These are phyloP conservation scores for Xylaria sp. DNA, from an alignment of 2,329 filamentous ascomycete species.

Conservation along the genomic window DNA sequence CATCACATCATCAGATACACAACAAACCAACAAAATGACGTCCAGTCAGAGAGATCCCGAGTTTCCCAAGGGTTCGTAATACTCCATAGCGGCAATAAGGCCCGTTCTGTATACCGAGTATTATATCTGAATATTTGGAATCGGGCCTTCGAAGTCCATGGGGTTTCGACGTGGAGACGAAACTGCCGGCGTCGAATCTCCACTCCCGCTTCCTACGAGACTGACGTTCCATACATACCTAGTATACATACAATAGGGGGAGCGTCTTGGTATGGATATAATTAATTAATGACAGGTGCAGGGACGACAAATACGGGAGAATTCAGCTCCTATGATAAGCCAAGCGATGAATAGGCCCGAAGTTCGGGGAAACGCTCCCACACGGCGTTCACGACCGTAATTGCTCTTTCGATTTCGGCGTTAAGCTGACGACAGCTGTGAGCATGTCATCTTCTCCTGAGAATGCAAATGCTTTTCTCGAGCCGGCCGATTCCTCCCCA, in stretches of 20 bases:
- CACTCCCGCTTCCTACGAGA: constrained; percentile 6
- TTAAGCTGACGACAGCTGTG: not conserved
- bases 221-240: not conserved
- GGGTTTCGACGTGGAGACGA: constrained; percentile 1
- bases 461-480: no score
- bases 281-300: not conserved
- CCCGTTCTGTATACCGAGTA: not conserved
- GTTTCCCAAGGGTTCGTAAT: not conserved
- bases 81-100: not conserved
- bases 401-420: not conserved
- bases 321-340: constrained; percentile 1
- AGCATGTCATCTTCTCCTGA: not conserved
- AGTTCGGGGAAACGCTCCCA: not conserved
- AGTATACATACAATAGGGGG: not conserved
- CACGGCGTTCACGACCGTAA: not conserved
- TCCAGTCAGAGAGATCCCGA: not conserved
- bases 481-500: no score
- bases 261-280: not conserved
- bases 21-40: not conserved
- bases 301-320: constrained; percentile 5
- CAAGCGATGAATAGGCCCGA: constrained; percentile 10
- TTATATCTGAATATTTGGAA: constrained; percentile 9
- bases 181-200: constrained; percentile 24
- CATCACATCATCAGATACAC: not conserved
- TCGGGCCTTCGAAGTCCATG: constrained; percentile 4